These are phyloP conservation scores for Boletus sp. DNA, from an alignment of 1,284 basidiomycete genomes.

Conservation along the genomic window DNA sequence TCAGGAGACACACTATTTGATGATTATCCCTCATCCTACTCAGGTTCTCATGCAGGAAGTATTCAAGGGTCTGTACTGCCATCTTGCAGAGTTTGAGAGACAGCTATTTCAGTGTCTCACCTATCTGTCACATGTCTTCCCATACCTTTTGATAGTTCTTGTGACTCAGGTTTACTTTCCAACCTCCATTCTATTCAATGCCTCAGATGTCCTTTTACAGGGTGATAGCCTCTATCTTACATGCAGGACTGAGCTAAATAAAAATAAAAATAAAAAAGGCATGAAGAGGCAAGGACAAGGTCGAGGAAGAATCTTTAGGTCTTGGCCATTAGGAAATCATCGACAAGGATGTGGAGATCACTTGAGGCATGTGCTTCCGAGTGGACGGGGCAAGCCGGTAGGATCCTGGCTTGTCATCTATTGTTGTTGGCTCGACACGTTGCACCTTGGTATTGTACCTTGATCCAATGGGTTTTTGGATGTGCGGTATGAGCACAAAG, in stretches of 20 bases:
- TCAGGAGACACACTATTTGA: no score
- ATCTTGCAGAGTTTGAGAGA: neutral
- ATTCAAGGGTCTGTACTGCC: neutral
- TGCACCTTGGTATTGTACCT: neutral
- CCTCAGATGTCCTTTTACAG: constrained; percentile 1
- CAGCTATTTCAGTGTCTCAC: neutral
- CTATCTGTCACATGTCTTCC: neutral
- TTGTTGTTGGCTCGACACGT: neutral
- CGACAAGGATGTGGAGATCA: constrained; percentile 4
- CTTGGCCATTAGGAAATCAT: constrained; percentile 6
- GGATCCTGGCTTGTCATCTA: neutral
- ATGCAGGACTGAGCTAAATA: neutral
- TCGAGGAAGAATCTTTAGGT: constrained; percentile 6
- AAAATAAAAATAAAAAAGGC: no score
- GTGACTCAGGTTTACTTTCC: neutral
- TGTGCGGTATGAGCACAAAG: no score
- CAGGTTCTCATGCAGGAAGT: no score
- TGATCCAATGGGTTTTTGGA: no score
- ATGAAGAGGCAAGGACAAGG: neutral
- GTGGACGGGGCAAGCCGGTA: neutral
- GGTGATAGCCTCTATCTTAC: neutral
- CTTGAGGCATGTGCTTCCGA: neutral
- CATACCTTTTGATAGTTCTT: neutral
- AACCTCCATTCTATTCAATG: neutral
- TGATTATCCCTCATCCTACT: no score